A percentile compares a stretch with the other conserved stretches of the same genome.
Evolutionary conservation across 2,329 filamentous ascomycete genomes (phyloP).

Genomic region (Penicillium carneum): DNA sequence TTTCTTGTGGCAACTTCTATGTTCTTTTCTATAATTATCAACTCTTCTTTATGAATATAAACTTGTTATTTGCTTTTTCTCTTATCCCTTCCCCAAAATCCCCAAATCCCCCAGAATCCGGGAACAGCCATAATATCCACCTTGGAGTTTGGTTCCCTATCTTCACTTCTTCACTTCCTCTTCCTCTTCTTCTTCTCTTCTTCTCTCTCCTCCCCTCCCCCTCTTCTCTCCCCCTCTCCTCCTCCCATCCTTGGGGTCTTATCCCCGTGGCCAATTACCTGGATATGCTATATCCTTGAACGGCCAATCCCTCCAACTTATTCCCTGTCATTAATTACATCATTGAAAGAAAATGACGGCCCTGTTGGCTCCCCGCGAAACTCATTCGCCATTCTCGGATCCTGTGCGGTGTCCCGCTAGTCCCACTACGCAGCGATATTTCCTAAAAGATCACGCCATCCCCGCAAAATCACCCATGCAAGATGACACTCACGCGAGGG

Average conservation of each 20-base stretch:
- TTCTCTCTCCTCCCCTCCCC: not conserved
- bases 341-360: constrained; percentile 44
- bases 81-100: not conserved
- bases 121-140: not conserved
- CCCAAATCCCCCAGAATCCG: not conserved
- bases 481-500: constrained; percentile 35
- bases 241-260: not conserved
- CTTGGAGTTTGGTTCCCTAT: not conserved
- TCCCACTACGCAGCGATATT: constrained; percentile 45
- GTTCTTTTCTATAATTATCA: too few species aligned
- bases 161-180: not conserved
- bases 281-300: constrained; percentile 8
- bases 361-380: constrained; percentile 42
- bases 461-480: constrained; percentile 40
- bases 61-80: not conserved
- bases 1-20: not conserved
- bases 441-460: constrained; percentile 36
- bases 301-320: not conserved
- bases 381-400: constrained; percentile 43
- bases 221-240: not conserved
- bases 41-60: not conserved
- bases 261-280: not conserved
- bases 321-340: constrained; percentile 1
- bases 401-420: constrained; percentile 40
- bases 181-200: not conserved